Conservation (phyloP, 139 green algal genomes). For the Chlorella vulgaris region DNA sequence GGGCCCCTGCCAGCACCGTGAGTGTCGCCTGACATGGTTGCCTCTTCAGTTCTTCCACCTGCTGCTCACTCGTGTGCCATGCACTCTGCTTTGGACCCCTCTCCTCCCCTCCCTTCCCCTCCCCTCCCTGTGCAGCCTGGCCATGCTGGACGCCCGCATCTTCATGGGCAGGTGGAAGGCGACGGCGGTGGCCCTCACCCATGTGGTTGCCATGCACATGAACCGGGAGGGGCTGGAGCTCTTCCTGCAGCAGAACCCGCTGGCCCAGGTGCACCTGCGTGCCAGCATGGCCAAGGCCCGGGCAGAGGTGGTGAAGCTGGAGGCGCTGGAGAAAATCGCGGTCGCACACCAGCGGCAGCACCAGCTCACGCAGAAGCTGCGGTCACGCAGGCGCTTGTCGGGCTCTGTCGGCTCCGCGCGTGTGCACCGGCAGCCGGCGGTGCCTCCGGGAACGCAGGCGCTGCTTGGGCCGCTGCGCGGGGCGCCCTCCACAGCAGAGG, state of each 20-base stretch:
- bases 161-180: conserved; percentile 34
- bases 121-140: not conserved
- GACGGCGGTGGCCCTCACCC: conserved; percentile 9
- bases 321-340: conserved; percentile 45
- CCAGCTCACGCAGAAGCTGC: not conserved
- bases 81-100: too few species aligned
- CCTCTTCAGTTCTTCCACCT: too few species aligned
- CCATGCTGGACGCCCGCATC: conserved; percentile 38
- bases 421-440: too few species aligned
- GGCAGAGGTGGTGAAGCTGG: conserved; percentile 40
- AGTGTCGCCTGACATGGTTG: too few species aligned
- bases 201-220: conserved; percentile 37
- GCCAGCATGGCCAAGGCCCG: conserved; percentile 36
- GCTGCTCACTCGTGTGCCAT: conserved; percentile 14
- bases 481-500: not conserved
- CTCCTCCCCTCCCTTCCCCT: not conserved
- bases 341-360: conserved; percentile 8
- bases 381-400: not conserved
- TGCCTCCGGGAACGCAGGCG: not conserved
- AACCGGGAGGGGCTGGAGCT: conserved; percentile 30
- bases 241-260: conserved; percentile 48
- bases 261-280: conserved; percentile 48
- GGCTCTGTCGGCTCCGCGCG: not conserved
- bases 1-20: too few species aligned
- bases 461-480: not conserved